Percentiles rank a stretch among this genome's conserved stretches.
These are phyloP conservation scores for Edaphochlamys debaryana DNA, from an alignment of 139 green algal genomes.

Conservation along the genomic window DNA sequence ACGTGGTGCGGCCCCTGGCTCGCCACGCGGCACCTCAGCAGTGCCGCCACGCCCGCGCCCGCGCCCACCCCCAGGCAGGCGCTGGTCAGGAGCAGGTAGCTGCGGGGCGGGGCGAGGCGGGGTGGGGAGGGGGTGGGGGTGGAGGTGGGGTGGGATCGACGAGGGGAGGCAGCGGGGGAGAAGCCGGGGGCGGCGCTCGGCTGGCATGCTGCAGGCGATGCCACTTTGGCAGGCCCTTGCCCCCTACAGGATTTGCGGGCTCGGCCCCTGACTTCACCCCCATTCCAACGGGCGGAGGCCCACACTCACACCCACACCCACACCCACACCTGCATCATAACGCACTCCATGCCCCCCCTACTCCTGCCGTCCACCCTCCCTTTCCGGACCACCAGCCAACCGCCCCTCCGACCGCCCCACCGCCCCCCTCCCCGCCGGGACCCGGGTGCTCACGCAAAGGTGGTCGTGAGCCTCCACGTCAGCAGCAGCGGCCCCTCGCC, in stretches of 20 bases:
- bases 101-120: slow-evolving; percentile 5
- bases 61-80: slow-evolving; percentile 49
- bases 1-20: slow-evolving; percentile 58
- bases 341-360: no score
- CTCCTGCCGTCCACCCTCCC: neutral
- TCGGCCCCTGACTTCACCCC: no score
- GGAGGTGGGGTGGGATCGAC: neutral
- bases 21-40: slow-evolving; percentile 25
- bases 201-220: no score
- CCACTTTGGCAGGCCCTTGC: no score
- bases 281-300: neutral
- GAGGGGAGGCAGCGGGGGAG: no score
- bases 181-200: neutral
- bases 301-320: no score
- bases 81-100: slow-evolving; percentile 58
- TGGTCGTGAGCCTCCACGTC: neutral
- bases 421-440: neutral
- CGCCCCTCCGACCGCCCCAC: neutral
- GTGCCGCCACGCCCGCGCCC: slow-evolving; percentile 48
- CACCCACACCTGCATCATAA: no score
- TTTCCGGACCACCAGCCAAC: neutral
- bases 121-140: neutral
- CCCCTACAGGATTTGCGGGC: no score
- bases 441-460: no score
- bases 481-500: slow-evolving; percentile 29